Evolutionary conservation across 192 early-diverging fungal genomes (phyloP), one percentile per base, ranked within the genome.

Genomic region (Radiomyces spectabilis): DNA sequence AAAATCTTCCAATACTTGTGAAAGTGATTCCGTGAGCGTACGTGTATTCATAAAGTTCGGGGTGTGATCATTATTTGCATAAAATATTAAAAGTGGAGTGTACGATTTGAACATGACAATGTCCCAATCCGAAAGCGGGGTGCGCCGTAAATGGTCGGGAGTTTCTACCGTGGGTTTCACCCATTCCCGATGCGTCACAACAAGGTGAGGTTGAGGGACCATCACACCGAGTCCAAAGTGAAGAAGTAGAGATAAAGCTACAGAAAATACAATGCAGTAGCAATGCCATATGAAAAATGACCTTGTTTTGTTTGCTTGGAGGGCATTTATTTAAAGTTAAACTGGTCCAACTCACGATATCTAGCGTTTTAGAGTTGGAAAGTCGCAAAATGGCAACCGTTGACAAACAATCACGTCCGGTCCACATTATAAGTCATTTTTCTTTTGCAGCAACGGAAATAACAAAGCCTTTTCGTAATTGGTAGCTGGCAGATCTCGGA

Each of bases 91-190:
- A 5, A 62, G 9, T 4, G 60, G 60, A 2, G 60, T 62, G 32
- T 62, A 62, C 7, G 60, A 62, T 16, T 62, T 62, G 41, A 54
- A 62, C 60, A 62, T 62, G 37, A 62, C 60, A 10, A 48, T 26
- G 48, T 62, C 60, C 60, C 60, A 62, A 25, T 62, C 60, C 3
- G 60, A 62, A 1, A 62, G 44, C 8, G 44, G 42, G 0, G 43
- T 45, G 22, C 51, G 40, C 19, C 43, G 16, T 48, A 18, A 38
- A 4, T 33, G 18, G 25, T n/a, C 3, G 30, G 60, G 52, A 15
- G 59, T 61, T 4, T 40, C 33, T 32, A 6, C 27, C 0, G 40
- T 27, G 26, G 58, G 58, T 8, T 40, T 52, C 13, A 60, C 37
- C 49, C 48, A 53, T 43, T 27, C 24, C 13, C 40, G 19, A n/a